These are phyloP conservation scores for Panaeolus cyanescens DNA, from an alignment of 768 basidiomycete species.

Conservation along the genomic window DNA sequence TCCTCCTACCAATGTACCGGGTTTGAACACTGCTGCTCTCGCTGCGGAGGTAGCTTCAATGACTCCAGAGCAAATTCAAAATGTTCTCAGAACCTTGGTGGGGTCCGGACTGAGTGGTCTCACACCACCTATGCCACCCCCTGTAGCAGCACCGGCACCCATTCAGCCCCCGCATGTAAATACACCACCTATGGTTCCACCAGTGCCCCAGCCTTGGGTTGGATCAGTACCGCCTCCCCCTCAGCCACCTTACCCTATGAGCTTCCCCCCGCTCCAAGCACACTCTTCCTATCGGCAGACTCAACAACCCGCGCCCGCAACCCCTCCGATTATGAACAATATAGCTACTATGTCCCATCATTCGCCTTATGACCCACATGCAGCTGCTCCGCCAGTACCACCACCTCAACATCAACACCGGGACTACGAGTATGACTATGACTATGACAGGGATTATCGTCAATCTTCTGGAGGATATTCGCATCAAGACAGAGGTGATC, in stretches of 20 bases:
- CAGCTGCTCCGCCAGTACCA: background rate
- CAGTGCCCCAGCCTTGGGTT: constrained; percentile 19
- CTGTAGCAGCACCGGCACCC: constrained; percentile 13
- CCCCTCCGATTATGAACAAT: background rate
- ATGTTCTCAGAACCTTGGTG: constrained; percentile 62
- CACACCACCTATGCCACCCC: constrained; percentile 21
- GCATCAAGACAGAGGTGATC: background rate
- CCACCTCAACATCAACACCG: constrained; percentile 2
- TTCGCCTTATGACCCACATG: constrained; percentile 10
- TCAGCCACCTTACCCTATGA: constrained; percentile 18
- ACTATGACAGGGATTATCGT: constrained; percentile 17
- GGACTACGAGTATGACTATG: constrained; percentile 11
- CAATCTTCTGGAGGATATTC: background rate
- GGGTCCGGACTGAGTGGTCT: constrained; percentile 25
- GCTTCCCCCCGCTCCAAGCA: constrained; percentile 21
- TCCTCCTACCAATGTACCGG: background rate
- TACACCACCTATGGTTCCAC: constrained; percentile 20
- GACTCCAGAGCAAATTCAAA: constrained; percentile 75
- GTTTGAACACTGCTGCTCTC: constrained; percentile 44
- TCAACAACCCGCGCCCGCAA: constrained; percentile 11
- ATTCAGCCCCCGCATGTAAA: constrained; percentile 21
- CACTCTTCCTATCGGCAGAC: constrained; percentile 12
- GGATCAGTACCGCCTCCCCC: constrained; percentile 10
- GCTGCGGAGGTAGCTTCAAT: constrained; percentile 73
- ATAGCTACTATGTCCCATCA: constrained; percentile 5